Evolutionary conservation across 2,329 filamentous ascomycete genomes (phyloP).

Genomic region (Neonectria faginata): DNA sequence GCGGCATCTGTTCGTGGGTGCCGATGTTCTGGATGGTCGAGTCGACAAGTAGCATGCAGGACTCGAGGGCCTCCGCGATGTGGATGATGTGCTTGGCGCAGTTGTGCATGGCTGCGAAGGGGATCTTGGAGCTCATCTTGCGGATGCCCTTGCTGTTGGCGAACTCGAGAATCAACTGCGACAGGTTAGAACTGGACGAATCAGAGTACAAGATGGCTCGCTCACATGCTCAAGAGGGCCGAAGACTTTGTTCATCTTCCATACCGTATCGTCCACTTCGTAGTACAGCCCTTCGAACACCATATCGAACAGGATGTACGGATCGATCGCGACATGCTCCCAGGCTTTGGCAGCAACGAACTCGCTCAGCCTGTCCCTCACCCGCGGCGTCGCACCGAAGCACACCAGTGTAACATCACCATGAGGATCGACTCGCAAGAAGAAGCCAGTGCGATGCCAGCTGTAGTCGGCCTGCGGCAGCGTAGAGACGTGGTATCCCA

Average conservation of each 20-base stretch:
- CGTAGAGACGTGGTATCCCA: constrained; percentile 41
- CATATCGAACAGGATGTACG: constrained; percentile 48
- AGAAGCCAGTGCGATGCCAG: constrained; percentile 46
- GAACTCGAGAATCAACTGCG: constrained; percentile 43
- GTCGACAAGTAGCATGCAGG: constrained; percentile 44
- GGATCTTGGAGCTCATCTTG: constrained; percentile 44
- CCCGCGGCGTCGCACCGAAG: constrained; percentile 41
- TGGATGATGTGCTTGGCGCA: constrained; percentile 48
- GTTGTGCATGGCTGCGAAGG: constrained; percentile 46
- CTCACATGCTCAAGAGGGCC: constrained; percentile 46
- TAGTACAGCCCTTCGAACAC: constrained; percentile 45
- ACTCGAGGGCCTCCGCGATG: constrained; percentile 46
- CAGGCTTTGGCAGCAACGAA: constrained; percentile 42
- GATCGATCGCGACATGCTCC: constrained; percentile 39
- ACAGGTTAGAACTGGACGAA: constrained; percentile 6
- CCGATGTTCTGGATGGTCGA: constrained; percentile 33
- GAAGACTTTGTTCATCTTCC: constrained; percentile 48
- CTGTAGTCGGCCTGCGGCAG: constrained; percentile 47
- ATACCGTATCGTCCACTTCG: constrained; percentile 46
- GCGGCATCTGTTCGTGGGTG: constrained; percentile 17
- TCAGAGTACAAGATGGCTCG: neutral
- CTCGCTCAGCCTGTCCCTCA: constrained; percentile 40
- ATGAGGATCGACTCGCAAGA: constrained; percentile 37
- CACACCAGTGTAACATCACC: constrained; percentile 41
- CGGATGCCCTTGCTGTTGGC: constrained; percentile 41